These are phyloP conservation scores for Teratosphaeria destructans DNA, from an alignment of 2,329 filamentous ascomycete genomes.

Conservation along the genomic window DNA sequence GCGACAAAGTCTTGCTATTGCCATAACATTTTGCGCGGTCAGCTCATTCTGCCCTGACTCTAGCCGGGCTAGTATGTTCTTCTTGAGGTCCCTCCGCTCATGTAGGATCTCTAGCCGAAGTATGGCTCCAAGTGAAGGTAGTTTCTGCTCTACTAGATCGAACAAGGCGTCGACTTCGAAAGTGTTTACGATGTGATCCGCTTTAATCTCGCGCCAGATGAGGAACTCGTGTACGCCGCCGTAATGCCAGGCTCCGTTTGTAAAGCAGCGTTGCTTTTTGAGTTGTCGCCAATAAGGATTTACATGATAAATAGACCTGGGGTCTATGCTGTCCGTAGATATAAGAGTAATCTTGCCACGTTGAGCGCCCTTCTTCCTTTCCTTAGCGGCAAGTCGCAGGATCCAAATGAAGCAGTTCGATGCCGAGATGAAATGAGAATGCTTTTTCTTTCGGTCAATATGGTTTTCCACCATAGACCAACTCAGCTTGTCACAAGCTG, in stretches of 20 bases:
- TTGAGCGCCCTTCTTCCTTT: background rate
- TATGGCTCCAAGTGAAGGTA: background rate
- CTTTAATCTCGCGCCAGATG: background rate
- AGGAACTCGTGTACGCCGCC: background rate
- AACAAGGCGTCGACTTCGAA: background rate
- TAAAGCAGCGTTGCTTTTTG: background rate
- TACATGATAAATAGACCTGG: background rate
- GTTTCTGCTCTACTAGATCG: background rate
- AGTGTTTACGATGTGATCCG: background rate
- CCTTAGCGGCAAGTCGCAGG: background rate
- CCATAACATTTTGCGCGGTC: background rate
- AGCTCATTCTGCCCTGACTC: background rate
- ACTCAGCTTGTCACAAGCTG: constrained; percentile 2
- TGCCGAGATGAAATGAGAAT: constrained; percentile 8
- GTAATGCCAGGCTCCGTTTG: background rate
- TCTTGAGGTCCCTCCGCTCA: background rate
- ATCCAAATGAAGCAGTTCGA: background rate
- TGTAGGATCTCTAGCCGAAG: background rate
- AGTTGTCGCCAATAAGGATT: background rate
- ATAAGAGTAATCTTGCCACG: background rate
- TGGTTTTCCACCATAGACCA: constrained; percentile 2
- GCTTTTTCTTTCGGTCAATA: background rate
- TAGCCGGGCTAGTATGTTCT: background rate
- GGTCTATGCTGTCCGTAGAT: background rate
- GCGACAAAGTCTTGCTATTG: background rate